Base-by-base conservation (phyloP, 2,329 filamentous ascomycete genomes). In the Verticillium zaregamsianum region DNA sequence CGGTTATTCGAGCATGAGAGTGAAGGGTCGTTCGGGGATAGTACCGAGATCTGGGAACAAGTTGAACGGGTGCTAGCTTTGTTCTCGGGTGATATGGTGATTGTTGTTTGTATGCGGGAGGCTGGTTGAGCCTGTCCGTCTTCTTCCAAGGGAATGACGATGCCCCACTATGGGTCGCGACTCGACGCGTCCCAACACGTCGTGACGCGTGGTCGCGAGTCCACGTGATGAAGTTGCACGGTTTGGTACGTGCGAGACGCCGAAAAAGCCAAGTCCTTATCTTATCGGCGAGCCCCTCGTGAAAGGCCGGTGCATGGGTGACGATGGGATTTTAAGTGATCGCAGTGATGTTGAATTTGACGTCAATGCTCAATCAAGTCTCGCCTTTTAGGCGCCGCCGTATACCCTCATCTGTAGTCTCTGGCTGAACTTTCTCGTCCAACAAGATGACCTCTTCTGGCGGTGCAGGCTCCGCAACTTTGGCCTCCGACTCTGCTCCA, bases 401-500 rank as follows among this genome's bases (percentile, higher is more conserved):
- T 55, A 65, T 57, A 17, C 62, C 60, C 37, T 60, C 62, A 3
- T 65, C 63, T 8, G 57, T 58, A 9, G 20, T 11, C 23, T 52
- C 28, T 33, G 32, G 25, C 28, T 55, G 4, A 11, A 5, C 7
- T 17, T 59, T 63, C 1, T 40, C 52, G n/a, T 63, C 62, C 12
- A 66, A 49, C 5, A 64, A 54, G 2, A 63, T 23, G 3, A 28
- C 5, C 4, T 63, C 40, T 11, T 62, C 56, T 12, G 59, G 49
- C 12, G 11, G n/a, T 54, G 61, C 12, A 33, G 68, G 63, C 1
- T 68, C 66, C 17, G 70, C 67, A 25, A 74, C 70, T 2, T 65
- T 61, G 8, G 65, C 67, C 2, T 71, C 75, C 9, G 45, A 2
- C 14, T 77, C 70, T 25, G 72, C 70, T 3, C 80, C 82, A 55